Conservation (phyloP, 345 rosid species). For the Jatropha curcas region DNA sequence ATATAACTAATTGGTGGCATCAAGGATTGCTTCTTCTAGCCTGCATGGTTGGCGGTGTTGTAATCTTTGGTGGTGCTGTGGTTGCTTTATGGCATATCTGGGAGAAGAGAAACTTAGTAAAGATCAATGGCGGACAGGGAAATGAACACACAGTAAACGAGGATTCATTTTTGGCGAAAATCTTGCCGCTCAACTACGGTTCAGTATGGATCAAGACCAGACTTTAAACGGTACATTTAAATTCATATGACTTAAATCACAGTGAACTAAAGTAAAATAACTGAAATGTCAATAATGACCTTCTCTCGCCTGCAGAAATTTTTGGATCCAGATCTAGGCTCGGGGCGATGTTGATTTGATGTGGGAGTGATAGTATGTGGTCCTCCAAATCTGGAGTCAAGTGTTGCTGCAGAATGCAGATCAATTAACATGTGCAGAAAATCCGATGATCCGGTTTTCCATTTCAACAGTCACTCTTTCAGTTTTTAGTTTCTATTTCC, state of each 20-base stretch:
- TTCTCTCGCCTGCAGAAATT: slow-evolving; percentile 52
- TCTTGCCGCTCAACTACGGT: slow-evolving; percentile 28
- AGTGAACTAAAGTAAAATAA: too few relatives aligned
- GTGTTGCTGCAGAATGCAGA: slow-evolving; percentile 77
- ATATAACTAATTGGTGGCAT: slow-evolving; percentile 55
- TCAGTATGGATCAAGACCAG: slow-evolving; percentile 75
- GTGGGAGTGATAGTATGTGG: slow-evolving; percentile 86
- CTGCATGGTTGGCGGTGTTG: slow-evolving; percentile 65
- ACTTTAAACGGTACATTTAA: slow-evolving; percentile 58
- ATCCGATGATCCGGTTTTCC: slow-evolving; percentile 51
- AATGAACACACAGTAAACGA: slow-evolving; percentile 11
- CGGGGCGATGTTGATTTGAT: slow-evolving; percentile 69
- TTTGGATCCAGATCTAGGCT: slow-evolving; percentile 44
- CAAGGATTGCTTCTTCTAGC: slow-evolving; percentile 58
- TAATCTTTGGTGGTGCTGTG: slow-evolving; percentile 67
- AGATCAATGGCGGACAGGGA: not conserved
- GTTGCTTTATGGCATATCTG: slow-evolving; percentile 70
- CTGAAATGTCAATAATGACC: not conserved
- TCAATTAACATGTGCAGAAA: slow-evolving; percentile 48
- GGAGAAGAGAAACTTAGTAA: slow-evolving; percentile 32
- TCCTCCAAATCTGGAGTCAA: slow-evolving; percentile 65
- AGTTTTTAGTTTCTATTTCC: slow-evolving; percentile 42
- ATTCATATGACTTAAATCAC: too few relatives aligned
- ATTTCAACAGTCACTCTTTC: slow-evolving; percentile 78
- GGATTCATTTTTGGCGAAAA: slow-evolving; percentile 15